Conservation (phyloP, 768 basidiomycete species). For the Filobasidium floriforme region DNA sequence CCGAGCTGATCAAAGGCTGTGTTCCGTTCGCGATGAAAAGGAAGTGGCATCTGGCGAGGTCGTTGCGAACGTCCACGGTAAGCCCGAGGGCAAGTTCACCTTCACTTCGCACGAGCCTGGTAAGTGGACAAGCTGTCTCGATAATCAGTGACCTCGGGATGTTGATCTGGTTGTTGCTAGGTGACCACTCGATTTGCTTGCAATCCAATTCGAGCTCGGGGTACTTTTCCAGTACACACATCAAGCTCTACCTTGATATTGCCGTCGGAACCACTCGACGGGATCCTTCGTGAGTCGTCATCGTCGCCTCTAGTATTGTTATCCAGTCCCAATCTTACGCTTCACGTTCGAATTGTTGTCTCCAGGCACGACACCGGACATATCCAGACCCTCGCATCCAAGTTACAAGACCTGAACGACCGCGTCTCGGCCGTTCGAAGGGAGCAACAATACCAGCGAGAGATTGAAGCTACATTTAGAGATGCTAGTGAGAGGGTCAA, state of each 20-base stretch:
- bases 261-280: constrained; percentile 80
- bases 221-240: constrained; percentile 70
- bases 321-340: not conserved
- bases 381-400: constrained; percentile 42
- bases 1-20: constrained; percentile 8
- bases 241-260: constrained; percentile 89
- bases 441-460: constrained; percentile 96
- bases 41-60: constrained; percentile 65
- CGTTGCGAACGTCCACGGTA: constrained; percentile 83
- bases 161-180: constrained; percentile 38
- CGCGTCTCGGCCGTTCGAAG: constrained; percentile 86
- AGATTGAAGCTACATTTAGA: constrained; percentile 83
- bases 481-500: constrained; percentile 85
- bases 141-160: too few relatives aligned
- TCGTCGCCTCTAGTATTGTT: not conserved
- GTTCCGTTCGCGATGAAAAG: constrained; percentile 47
- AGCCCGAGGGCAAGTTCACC: constrained; percentile 83
- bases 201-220: constrained; percentile 78
- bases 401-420: constrained; percentile 84
- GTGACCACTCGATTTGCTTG: constrained; percentile 95
- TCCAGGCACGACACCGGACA: constrained; percentile 39
- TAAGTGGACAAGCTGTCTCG: constrained; percentile 17
- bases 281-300: constrained; percentile 61
- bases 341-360: not conserved
- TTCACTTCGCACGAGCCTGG: constrained; percentile 89